These are phyloP conservation scores for Salix viminalis DNA, from an alignment of 345 rosid species.

Conservation along the genomic window DNA sequence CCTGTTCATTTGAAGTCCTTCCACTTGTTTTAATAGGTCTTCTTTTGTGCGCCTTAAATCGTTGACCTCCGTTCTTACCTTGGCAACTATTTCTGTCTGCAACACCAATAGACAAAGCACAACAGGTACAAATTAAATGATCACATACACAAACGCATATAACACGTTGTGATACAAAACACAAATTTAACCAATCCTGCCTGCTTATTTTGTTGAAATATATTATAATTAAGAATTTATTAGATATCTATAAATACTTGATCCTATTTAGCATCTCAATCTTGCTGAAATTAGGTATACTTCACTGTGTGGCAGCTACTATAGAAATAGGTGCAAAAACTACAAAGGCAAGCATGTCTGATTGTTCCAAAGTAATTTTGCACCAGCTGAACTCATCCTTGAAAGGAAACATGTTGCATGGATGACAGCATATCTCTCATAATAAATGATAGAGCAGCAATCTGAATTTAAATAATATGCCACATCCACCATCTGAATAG, in stretches of 20 bases:
- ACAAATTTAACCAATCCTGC: background rate
- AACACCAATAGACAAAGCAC: slow-evolving; percentile 12
- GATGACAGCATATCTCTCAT: background rate
- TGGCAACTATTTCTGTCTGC: slow-evolving; percentile 79
- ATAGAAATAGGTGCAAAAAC: background rate
- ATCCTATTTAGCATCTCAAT: background rate
- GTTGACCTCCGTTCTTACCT: slow-evolving; percentile 72
- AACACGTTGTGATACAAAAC: background rate
- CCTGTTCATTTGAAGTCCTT: slow-evolving; percentile 96
- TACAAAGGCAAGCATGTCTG: background rate
- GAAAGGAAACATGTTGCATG: background rate
- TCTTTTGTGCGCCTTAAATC: slow-evolving; percentile 73
- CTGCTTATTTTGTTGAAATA: background rate
- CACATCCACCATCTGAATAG: background rate
- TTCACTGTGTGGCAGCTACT: background rate
- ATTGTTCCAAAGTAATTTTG: background rate
- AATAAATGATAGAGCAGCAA: background rate
- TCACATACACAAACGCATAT: background rate
- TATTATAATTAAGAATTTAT: background rate
- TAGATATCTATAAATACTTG: background rate
- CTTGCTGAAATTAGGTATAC: background rate
- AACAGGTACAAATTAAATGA: slow-evolving; percentile 7
- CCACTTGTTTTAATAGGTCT: slow-evolving; percentile 89
- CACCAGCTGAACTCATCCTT: background rate
- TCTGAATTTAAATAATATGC: background rate